Percentiles rank a stretch among this genome's conserved stretches.
Conservation (phyloP, 306 rosid genomes). For the Corylus heterophylla region DNA sequence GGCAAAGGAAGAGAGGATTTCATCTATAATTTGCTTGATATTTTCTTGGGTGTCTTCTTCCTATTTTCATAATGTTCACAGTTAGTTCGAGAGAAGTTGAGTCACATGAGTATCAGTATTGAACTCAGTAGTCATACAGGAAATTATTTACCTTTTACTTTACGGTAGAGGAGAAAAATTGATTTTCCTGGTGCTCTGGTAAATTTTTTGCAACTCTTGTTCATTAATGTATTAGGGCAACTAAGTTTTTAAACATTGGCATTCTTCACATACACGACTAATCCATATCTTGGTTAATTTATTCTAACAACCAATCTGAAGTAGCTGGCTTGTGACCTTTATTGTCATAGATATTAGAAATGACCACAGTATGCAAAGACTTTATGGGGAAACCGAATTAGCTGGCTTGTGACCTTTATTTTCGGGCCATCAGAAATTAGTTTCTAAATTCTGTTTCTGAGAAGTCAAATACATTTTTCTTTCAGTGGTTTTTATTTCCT, state of each 20-base stretch:
- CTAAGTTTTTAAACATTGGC: background rate
- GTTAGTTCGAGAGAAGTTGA: background rate
- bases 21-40: conserved; percentile 7
- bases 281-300: background rate
- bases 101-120: background rate
- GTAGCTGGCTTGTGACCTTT: background rate
- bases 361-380: background rate
- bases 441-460: background rate
- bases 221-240: background rate
- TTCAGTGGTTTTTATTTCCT: background rate
- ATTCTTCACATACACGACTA: background rate
- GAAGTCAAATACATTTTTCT: background rate
- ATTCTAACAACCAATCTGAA: background rate
- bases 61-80: background rate
- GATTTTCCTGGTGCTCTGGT: background rate
- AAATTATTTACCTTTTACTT: background rate
- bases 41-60: conserved; percentile 11
- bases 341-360: background rate
- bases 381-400: background rate
- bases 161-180: conserved; percentile 3
- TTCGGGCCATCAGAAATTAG: background rate
- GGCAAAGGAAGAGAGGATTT: conserved; percentile 19
- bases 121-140: background rate
- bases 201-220: background rate
- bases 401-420: background rate